These are phyloP conservation scores for Hypoxylon rubiginosum DNA, from an alignment of 2,329 filamentous ascomycete species.

Conservation along the genomic window DNA sequence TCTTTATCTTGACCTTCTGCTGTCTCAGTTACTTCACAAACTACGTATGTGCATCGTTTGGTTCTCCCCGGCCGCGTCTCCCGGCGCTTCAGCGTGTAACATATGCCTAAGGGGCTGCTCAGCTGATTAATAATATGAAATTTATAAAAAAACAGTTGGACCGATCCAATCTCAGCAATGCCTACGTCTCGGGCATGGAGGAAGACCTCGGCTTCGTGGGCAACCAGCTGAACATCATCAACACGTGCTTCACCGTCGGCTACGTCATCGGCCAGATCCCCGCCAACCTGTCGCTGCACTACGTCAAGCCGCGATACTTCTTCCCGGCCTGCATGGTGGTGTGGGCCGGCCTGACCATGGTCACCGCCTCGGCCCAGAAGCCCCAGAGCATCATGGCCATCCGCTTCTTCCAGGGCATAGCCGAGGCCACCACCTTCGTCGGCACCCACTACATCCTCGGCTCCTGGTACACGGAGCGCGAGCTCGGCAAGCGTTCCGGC, in stretches of 20 bases:
- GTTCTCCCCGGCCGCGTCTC: neutral
- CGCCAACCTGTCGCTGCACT: slow-evolving; percentile 72
- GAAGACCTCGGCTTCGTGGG: slow-evolving; percentile 64
- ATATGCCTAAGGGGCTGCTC: neutral
- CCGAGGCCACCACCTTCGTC: slow-evolving; percentile 69
- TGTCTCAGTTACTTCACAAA: slow-evolving; percentile 70
- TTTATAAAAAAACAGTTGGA: slow-evolving; percentile 56
- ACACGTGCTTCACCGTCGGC: slow-evolving; percentile 63
- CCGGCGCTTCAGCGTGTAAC: too few species aligned
- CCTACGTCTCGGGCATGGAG: slow-evolving; percentile 67
- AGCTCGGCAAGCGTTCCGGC: slow-evolving; percentile 72
- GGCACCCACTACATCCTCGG: slow-evolving; percentile 72
- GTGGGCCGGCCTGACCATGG: slow-evolving; percentile 75
- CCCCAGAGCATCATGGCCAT: slow-evolving; percentile 71
- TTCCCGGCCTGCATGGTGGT: slow-evolving; percentile 74
- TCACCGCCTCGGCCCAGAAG: slow-evolving; percentile 65
- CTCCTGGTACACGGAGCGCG: slow-evolving; percentile 71
- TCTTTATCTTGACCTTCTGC: slow-evolving; percentile 75
- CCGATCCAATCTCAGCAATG: slow-evolving; percentile 65
- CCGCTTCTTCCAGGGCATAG: slow-evolving; percentile 68
- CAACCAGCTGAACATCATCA: slow-evolving; percentile 66
- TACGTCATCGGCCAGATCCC: slow-evolving; percentile 70
- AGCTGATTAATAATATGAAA: slow-evolving; percentile 7
- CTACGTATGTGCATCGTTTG: slow-evolving; percentile 57
- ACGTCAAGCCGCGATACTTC: slow-evolving; percentile 73